Conservation (phyloP, 2,329 filamentous ascomycete species). For the Neofusicoccum ribis region DNA sequence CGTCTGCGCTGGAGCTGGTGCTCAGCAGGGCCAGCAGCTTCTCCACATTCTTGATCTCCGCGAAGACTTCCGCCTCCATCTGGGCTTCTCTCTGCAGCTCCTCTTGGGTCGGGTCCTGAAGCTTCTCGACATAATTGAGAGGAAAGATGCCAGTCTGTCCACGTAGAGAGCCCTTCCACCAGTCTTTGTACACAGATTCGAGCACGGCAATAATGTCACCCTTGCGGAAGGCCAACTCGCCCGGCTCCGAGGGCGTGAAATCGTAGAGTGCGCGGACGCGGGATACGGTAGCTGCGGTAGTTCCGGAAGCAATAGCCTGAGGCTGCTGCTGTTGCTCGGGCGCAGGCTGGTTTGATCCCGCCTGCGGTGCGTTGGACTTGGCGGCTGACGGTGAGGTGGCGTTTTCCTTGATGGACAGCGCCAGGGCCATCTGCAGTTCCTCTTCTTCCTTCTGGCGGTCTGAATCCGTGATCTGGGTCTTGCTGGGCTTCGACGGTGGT, state of each 20-base stretch:
- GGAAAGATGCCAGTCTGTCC: conserved; percentile 98
- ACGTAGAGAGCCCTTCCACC: conserved; percentile 95
- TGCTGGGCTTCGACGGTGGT: conserved; percentile 87
- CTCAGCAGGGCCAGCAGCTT: conserved; percentile 86
- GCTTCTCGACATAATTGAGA: conserved; percentile 97
- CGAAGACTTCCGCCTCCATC: conserved; percentile 83
- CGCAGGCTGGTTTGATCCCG: conserved; percentile 25
- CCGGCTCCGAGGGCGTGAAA: conserved; percentile 89
- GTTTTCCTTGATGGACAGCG: conserved; percentile 89
- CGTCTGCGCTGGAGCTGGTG: conserved; percentile 66
- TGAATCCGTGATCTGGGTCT: conserved; percentile 83
- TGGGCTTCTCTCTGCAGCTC: conserved; percentile 94
- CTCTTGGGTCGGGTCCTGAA: conserved; percentile 89
- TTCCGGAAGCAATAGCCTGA: conserved; percentile 71
- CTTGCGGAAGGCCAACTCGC: conserved; percentile 93
- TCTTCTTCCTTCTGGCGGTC: conserved; percentile 96
- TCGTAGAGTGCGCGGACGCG: conserved; percentile 91
- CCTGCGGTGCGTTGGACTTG: conserved; percentile 42
- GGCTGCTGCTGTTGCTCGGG: conserved; percentile 42
- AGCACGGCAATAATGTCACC: conserved; percentile 96
- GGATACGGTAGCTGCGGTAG: conserved; percentile 93
- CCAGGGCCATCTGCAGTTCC: conserved; percentile 93
- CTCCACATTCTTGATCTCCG: conserved; percentile 75
- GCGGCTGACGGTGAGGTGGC: conserved; percentile 35
- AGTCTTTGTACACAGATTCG: conserved; percentile 98